Base-by-base conservation (phyloP, 225 moss, liverwort and hornwort species). In the Sphagnum tenellum region DNA sequence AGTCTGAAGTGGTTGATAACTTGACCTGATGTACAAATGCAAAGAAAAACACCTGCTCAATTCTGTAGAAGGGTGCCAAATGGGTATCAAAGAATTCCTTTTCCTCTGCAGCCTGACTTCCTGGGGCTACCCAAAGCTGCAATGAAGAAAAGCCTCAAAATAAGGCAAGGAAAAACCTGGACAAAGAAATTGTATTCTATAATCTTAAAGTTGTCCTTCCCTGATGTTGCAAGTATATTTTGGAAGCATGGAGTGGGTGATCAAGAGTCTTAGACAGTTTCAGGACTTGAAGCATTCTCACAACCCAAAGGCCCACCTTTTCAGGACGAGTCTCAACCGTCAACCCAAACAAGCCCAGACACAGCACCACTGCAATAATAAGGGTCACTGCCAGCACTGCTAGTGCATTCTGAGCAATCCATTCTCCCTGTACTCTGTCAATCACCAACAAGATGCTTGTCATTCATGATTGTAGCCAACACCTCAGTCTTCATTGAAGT, bases 81-180 rank as follows among this genome's bases (percentile, higher is more conserved):
- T 92, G 89, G 58, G 77, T 73, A 70, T 98, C 96, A 71, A 98
- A 98, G 61, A 77, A 98, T 45, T 82, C 72, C 71, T 98, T 98
- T 65, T 98, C 96, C 66, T 89, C 83, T 59, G 92, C 82, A 45
- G 92, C 90, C 77, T 88, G 73, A 77, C 89, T 98, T 73, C 96
- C 96, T 78, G 89, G 83, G 69, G 81, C 82, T 50, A 98, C 96
- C 96, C 96, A 98, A 53, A 98, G 85, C 96, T 98, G 85, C 68
- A 80, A 50, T 47, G 12, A 55, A 53, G 63, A 64, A 9, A 71
- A 61, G 47, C 44, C 50, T 29, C 56, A 69, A 45, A 58, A 3
- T 11, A 57, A 56, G 14, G 52, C 52, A 52, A 52, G 52, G 9
- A 9, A 9, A 52, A 52, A 9, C 6, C 52, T 10, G 45, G 13